These are phyloP conservation scores for Pseudogymnoascus verrucosus DNA, from an alignment of 2,329 filamentous ascomycete species.

Conservation along the genomic window DNA sequence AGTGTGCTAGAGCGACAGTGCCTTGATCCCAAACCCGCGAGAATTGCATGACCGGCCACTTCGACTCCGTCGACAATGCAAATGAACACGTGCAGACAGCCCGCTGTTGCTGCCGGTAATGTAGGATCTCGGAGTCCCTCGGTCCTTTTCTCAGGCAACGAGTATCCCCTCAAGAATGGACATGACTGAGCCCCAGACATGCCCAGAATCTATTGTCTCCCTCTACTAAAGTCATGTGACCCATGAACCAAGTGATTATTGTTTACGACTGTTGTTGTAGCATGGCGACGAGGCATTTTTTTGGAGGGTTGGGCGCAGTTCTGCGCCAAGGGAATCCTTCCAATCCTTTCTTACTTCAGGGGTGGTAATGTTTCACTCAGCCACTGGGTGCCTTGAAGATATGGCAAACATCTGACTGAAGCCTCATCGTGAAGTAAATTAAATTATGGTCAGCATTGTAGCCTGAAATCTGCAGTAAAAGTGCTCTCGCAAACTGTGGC, in stretches of 20 bases:
- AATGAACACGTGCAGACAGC: background rate
- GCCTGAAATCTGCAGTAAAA: background rate
- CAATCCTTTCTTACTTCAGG: background rate
- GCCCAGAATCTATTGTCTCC: background rate
- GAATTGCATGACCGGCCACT: background rate
- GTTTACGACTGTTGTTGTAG: background rate
- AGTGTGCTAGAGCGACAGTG: background rate
- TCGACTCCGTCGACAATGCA: background rate
- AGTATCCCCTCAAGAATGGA: background rate
- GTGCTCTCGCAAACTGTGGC: background rate
- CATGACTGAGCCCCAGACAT: background rate
- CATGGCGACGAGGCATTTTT: background rate
- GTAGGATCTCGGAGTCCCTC: background rate
- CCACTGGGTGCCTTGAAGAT: background rate
- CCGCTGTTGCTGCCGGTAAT: background rate
- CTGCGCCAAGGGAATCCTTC: background rate
- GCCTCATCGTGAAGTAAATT: background rate
- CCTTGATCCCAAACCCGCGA: background rate
- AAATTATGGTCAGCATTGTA: background rate
- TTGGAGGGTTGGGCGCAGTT: background rate
- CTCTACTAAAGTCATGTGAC: background rate
- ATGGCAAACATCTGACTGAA: background rate
- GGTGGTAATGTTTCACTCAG: background rate
- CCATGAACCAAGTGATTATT: background rate
- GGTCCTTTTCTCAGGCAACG: background rate